A percentile compares a stretch with the other conserved stretches of the same genome.
phyloP scores from a whole-genome alignment of 2,329 filamentous ascomycete species.

The Neonectria sp. region DNA sequence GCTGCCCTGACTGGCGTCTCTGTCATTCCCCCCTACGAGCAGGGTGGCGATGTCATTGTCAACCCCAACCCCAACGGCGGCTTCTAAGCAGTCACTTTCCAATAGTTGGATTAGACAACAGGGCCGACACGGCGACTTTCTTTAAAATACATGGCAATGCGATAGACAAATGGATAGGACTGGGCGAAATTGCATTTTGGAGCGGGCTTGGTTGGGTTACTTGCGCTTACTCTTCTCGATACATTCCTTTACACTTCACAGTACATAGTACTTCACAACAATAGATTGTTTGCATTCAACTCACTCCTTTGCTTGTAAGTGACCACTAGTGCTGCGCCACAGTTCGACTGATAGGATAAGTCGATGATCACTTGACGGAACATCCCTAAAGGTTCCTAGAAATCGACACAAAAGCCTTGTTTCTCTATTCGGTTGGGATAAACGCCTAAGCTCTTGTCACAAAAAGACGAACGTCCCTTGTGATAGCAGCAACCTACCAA shows the following conservation, averaged over 20 bases:
- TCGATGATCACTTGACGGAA: too few species aligned
- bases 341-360: background rate
- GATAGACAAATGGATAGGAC: constrained; percentile 12
- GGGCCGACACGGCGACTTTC: constrained; percentile 16
- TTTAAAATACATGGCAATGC: constrained; percentile 12
- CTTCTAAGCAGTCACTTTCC: constrained; percentile 45
- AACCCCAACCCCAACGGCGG: constrained; percentile 61
- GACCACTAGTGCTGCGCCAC: background rate
- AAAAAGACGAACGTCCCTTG: too few species aligned
- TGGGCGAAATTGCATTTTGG: constrained; percentile 13
- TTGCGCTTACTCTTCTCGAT: constrained; percentile 21
- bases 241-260: constrained; percentile 31
- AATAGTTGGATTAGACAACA: background rate
- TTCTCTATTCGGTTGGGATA: too few species aligned
- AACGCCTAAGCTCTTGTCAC: too few species aligned
- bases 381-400: background rate
- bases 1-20: constrained; percentile 52
- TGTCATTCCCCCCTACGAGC: constrained; percentile 50
- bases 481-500: too few species aligned
- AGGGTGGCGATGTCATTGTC: constrained; percentile 55
- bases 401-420: background rate
- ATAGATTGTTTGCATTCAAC: constrained; percentile 15
- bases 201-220: constrained; percentile 21
- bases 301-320: background rate
- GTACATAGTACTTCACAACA: constrained; percentile 21